Evolutionary conservation across 495 filamentous ascomycete species (phyloP).

Genomic region (Aspergillus kassunensis): DNA sequence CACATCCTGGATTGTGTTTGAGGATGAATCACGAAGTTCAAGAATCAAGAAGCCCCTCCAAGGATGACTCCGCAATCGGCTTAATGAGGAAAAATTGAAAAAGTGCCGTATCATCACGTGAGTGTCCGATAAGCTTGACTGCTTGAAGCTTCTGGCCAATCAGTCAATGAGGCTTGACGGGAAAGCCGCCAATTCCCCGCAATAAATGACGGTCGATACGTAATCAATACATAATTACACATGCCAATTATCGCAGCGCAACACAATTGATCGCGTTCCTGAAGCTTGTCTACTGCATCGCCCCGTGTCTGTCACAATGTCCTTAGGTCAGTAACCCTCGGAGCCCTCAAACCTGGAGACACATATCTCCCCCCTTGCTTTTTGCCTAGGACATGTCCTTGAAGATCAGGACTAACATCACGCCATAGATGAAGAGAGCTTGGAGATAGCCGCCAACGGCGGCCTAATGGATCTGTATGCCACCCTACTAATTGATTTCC

Average conservation of each 20-base stretch:
- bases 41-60: constrained; percentile 30
- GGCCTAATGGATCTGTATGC: constrained; percentile 67
- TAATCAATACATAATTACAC: not conserved
- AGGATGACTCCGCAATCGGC: constrained; percentile 10
- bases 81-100: constrained; percentile 16
- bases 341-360: not conserved
- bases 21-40: constrained; percentile 15
- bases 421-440: constrained; percentile 54
- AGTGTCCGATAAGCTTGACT: constrained; percentile 17
- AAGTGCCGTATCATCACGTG: constrained; percentile 22
- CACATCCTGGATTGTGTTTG: constrained; percentile 31
- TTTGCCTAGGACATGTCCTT: not conserved
- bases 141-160: constrained; percentile 13
- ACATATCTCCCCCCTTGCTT: not conserved
- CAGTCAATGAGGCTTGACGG: constrained; percentile 1
- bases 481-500: not conserved
- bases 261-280: constrained; percentile 1
- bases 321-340: constrained; percentile 41
- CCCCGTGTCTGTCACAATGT: constrained; percentile 24
- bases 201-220: not conserved
- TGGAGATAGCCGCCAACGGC: constrained; percentile 60
- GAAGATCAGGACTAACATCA: constrained; percentile 4
- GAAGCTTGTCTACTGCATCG: constrained; percentile 3
- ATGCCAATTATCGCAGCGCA: not conserved
- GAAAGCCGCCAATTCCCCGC: constrained; percentile 9